Evolutionary conservation across 169 alveolate species (phyloP).

Genomic region (Amoebophrya sp.): DNA sequence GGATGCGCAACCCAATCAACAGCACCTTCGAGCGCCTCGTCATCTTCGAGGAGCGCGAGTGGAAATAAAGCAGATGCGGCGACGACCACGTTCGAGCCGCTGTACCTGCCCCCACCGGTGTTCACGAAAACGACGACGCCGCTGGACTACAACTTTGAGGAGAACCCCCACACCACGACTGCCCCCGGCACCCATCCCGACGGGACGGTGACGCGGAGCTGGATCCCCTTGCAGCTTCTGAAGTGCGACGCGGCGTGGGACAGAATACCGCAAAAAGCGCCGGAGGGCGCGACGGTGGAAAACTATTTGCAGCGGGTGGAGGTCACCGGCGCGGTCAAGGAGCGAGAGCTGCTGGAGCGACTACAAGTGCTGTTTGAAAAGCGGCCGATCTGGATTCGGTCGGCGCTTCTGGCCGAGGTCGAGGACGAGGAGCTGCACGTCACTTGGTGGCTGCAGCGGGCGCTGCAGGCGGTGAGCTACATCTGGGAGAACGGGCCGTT

Average conservation of each 20-base stretch:
- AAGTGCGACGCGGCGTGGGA: background rate
- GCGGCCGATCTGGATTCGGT: background rate
- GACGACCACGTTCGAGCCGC: background rate
- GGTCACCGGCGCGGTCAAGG: background rate
- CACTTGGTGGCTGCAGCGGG: constrained; percentile 1
- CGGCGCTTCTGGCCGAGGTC: background rate
- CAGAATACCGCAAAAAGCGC: background rate
- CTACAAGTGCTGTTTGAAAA: background rate
- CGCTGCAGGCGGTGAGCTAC: background rate
- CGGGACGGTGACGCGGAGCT: background rate
- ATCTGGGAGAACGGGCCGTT: background rate
- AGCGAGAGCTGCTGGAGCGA: background rate
- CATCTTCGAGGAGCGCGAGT: background rate
- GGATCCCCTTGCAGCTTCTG: background rate
- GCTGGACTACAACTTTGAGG: background rate
- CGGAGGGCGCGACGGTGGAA: background rate
- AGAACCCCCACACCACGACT: background rate
- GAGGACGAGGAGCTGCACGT: background rate
- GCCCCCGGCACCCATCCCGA: background rate
- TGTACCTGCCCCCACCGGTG: background rate
- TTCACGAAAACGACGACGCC: background rate
- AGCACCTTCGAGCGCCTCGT: background rate
- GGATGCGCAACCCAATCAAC: background rate
- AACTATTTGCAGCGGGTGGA: background rate
- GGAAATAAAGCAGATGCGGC: background rate